Evolutionary conservation across 2,329 filamentous ascomycete genomes (phyloP).

Genomic region (Stromatinia cepivora): DNA sequence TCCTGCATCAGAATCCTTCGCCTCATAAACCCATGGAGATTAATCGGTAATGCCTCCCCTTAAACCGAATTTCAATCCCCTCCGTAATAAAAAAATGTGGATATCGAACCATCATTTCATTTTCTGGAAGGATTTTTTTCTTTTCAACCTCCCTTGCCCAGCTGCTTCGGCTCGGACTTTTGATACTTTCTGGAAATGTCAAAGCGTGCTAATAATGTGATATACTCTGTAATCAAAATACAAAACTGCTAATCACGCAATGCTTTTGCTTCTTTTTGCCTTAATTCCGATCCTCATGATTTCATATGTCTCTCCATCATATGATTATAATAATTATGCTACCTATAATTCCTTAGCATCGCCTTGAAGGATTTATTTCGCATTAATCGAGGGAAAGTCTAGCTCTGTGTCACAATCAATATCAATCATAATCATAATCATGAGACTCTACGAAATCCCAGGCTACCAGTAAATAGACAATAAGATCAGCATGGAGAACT

Average conservation of each 20-base stretch:
- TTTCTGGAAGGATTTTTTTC: slow-evolving; percentile 5
- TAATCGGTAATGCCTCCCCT: slow-evolving; percentile 5
- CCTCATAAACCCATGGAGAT: not conserved
- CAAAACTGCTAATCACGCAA: not conserved
- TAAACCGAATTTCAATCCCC: not conserved
- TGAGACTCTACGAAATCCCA: not conserved
- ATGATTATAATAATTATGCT: not conserved
- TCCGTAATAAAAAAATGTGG: slow-evolving; percentile 3
- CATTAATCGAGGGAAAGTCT: not conserved
- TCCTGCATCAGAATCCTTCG: slow-evolving; percentile 13
- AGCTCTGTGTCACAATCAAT: not conserved
- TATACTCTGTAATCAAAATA: not conserved
- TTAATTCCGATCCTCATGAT: not conserved
- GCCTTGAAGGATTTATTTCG: not conserved
- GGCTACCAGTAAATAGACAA: not conserved
- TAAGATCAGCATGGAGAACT: slow-evolving; percentile 12
- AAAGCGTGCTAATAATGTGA: slow-evolving; percentile 5
- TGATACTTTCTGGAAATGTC: not conserved
- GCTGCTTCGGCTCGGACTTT: slow-evolving; percentile 1
- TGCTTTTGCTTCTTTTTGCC: not conserved
- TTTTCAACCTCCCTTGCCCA: not conserved
- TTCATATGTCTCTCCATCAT: not conserved
- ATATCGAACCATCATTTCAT: slow-evolving; percentile 5
- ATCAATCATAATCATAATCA: not conserved
- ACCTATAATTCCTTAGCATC: not conserved